phyloP scores from a whole-genome alignment of 2,329 filamentous ascomycete genomes.

The Trichoderma simmonsii region DNA sequence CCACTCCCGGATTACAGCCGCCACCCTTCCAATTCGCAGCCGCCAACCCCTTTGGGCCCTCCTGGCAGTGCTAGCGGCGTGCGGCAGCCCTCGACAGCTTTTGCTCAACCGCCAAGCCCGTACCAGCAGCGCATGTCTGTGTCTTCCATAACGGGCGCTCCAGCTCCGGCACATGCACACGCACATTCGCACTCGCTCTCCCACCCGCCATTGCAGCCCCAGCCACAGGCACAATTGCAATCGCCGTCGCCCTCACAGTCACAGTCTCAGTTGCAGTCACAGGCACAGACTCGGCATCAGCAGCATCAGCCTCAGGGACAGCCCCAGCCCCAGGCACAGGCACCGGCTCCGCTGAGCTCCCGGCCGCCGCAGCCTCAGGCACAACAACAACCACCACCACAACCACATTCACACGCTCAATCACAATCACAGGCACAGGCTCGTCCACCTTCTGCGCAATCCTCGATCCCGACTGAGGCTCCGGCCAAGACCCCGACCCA shows the following conservation, averaged over 20 bases:
- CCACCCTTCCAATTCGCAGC: conserved; percentile 47
- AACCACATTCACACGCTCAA: not conserved
- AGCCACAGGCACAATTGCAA: not conserved
- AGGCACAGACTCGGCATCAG: not conserved
- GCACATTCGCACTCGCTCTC: conserved; percentile 27
- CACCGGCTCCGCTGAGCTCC: not conserved
- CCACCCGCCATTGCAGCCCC: not conserved
- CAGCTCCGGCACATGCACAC: conserved; percentile 31
- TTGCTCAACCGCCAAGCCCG: conserved; percentile 54
- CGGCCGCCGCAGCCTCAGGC: conserved; percentile 22
- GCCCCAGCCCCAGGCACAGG: not conserved
- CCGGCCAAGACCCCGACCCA: conserved; percentile 23
- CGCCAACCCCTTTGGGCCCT: conserved; percentile 51
- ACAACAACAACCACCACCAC: not conserved
- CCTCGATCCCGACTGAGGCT: not conserved
- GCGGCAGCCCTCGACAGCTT: conserved; percentile 43
- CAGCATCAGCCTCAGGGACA: not conserved
- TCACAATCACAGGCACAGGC: not conserved
- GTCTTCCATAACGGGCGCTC: conserved; percentile 26
- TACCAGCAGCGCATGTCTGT: conserved; percentile 50
- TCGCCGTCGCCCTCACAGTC: conserved; percentile 27
- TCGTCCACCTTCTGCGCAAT: not conserved
- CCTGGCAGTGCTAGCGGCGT: conserved; percentile 43
- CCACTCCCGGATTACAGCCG: conserved; percentile 43
- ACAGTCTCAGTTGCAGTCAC: not conserved